Conservation (phyloP, 768 basidiomycete genomes). For the Phaeolepiota aurea region DNA sequence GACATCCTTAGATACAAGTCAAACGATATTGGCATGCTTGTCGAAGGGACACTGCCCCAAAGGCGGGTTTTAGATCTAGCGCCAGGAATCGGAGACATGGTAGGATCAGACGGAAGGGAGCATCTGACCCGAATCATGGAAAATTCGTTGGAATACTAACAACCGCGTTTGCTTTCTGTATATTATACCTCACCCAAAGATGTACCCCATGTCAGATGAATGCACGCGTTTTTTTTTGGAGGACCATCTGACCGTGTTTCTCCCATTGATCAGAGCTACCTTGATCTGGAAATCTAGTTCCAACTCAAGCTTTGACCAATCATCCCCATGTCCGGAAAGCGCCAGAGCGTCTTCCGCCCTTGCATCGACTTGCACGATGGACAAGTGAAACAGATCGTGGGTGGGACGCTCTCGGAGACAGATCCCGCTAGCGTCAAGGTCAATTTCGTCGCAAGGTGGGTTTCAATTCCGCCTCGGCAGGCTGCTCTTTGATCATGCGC, state of each 20-base stretch:
- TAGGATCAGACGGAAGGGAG: slow-evolving; percentile 75
- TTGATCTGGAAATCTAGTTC: no score
- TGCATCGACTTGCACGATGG: slow-evolving; percentile 97
- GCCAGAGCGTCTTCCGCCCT: slow-evolving; percentile 66
- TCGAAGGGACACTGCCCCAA: slow-evolving; percentile 90
- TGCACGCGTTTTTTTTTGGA: neutral
- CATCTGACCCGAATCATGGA: slow-evolving; percentile 79
- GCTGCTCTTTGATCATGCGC: slow-evolving; percentile 5
- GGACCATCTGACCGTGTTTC: neutral
- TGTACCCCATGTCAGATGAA: no score
- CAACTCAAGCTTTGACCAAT: no score
- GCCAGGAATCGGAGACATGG: slow-evolving; percentile 79
- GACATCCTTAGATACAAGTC: slow-evolving; percentile 61
- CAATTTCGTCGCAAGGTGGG: slow-evolving; percentile 87
- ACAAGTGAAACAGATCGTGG: slow-evolving; percentile 96
- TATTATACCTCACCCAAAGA: no score
- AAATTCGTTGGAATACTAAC: slow-evolving; percentile 67
- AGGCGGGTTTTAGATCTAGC: slow-evolving; percentile 88
- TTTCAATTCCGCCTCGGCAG: slow-evolving; percentile 6
- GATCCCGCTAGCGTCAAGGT: slow-evolving; percentile 59
- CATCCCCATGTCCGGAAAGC: slow-evolving; percentile 24
- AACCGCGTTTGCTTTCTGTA: neutral
- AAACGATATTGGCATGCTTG: slow-evolving; percentile 63
- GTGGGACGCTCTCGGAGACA: slow-evolving; percentile 78
- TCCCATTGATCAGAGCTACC: no score